Percentiles rank a stretch among this genome's conserved stretches.
Evolutionary conservation across 23 red algal species (phyloP).

Genomic region (Gracilaria domingensis): DNA sequence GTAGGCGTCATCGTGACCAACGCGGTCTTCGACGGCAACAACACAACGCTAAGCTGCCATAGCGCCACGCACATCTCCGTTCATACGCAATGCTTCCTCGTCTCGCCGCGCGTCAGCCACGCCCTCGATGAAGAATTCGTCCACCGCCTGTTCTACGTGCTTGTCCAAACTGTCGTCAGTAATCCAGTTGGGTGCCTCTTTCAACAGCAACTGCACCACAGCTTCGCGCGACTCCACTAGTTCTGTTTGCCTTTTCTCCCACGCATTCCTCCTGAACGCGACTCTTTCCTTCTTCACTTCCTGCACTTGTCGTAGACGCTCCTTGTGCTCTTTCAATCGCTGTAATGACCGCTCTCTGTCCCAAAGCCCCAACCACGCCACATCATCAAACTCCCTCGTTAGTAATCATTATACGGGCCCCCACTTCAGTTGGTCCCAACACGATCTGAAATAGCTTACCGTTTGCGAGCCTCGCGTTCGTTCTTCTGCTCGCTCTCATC

Average conservation of each 20-base stretch:
- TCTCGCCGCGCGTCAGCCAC: slow-evolving; percentile 22
- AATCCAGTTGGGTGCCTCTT: slow-evolving; percentile 26
- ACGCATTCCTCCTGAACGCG: slow-evolving; percentile 26
- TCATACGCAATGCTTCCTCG: slow-evolving; percentile 4
- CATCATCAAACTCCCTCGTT: neutral
- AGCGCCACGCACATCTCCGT: neutral
- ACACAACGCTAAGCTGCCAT: neutral
- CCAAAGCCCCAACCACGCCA: neutral
- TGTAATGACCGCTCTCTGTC: slow-evolving; percentile 6
- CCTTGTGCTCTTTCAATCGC: slow-evolving; percentile 11
- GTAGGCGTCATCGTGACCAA: neutral
- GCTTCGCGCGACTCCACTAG: slow-evolving; percentile 4
- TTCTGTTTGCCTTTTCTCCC: slow-evolving; percentile 17
- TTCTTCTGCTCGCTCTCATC: neutral
- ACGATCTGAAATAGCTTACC: neutral
- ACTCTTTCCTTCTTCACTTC: slow-evolving; percentile 36
- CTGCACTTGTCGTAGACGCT: slow-evolving; percentile 1
- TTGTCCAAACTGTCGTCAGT: slow-evolving; percentile 51
- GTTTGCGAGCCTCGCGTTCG: slow-evolving; percentile 15
- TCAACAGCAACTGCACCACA: slow-evolving; percentile 29
- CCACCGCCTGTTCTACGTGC: slow-evolving; percentile 51
- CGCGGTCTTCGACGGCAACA: neutral
- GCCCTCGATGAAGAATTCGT: slow-evolving; percentile 62
- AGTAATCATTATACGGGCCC: neutral
- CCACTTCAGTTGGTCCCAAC: neutral